A percentile compares a stretch with the other conserved stretches of the same genome.
Conservation (phyloP, 805 yeast genomes). For the Myxozyma neglecta region DNA sequence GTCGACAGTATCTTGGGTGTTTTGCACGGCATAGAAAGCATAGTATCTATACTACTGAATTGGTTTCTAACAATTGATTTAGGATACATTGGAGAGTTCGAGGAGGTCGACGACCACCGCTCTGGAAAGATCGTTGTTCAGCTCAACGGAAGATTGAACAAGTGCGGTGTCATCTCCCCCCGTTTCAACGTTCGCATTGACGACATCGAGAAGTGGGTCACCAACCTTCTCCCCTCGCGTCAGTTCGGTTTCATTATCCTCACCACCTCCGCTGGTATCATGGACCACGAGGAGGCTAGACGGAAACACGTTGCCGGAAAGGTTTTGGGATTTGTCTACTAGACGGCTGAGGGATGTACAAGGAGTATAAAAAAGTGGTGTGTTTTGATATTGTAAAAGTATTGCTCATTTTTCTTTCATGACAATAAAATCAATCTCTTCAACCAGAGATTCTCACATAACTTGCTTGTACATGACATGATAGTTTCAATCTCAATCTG, state of each 20-base stretch:
- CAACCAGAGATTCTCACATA: not conserved
- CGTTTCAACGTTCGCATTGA: constrained; percentile 95
- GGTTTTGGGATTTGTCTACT: constrained; percentile 97
- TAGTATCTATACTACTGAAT: not conserved
- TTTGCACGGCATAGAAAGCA: not conserved
- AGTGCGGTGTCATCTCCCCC: constrained; percentile 98
- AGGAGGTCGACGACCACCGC: constrained; percentile 98
- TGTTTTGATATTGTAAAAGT: constrained; percentile 10
- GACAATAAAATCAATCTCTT: constrained; percentile 2
- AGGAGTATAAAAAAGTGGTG: constrained; percentile 1
- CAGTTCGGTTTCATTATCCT: constrained; percentile 97
- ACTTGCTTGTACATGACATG: not conserved
- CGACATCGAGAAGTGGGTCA: constrained; percentile 98
- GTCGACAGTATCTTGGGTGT: constrained; percentile 26
- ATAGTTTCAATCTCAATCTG: not conserved
- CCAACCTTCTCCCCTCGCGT: constrained; percentile 97
- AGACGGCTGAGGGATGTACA: constrained; percentile 34
- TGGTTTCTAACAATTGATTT: not conserved
- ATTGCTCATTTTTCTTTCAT: constrained; percentile 2
- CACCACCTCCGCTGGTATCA: constrained; percentile 98
- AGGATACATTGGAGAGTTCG: constrained; percentile 95
- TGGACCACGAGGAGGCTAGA: constrained; percentile 99
- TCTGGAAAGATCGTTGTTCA: constrained; percentile 96
- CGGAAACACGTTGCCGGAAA: constrained; percentile 99
- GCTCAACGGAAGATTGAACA: constrained; percentile 97